Conservation (phyloP, 148 eudicot species). For the Drosera capensis region DNA sequence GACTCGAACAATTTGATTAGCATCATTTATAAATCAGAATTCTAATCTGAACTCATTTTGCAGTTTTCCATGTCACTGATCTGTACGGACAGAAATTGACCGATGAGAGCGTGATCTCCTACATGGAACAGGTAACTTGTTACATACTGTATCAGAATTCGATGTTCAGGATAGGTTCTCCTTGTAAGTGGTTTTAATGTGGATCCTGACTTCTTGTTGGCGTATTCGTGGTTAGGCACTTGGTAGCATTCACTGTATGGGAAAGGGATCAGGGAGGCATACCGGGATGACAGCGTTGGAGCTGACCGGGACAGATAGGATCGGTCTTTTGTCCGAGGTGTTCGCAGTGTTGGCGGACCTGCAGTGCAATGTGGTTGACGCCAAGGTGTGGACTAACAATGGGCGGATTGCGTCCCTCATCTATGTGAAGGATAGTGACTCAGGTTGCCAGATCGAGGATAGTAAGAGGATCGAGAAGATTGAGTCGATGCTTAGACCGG, state of each 20-base stretch:
- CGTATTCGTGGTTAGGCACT: conserved; percentile 35
- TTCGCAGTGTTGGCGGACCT: conserved; percentile 68
- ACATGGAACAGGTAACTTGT: conserved; percentile 66
- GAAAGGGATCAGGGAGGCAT: conserved; percentile 19
- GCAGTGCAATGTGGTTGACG: conserved; percentile 58
- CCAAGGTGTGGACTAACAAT: conserved; percentile 85
- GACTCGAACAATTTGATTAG: neutral
- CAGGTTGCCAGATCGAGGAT: conserved; percentile 60
- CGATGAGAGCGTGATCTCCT: conserved; percentile 59
- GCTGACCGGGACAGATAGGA: conserved; percentile 65
- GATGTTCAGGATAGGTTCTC: too few relatives aligned
- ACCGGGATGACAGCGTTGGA: conserved; percentile 72
- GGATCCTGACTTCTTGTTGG: conserved; percentile 1
- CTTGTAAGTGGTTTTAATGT: neutral
- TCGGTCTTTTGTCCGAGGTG: conserved; percentile 73
- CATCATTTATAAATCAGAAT: neutral
- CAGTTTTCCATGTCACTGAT: conserved; percentile 98
- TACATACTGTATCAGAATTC: neutral
- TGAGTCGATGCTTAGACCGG: conserved; percentile 48
- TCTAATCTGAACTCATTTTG: too few relatives aligned
- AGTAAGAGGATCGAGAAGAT: conserved; percentile 35
- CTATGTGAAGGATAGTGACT: conserved; percentile 51
- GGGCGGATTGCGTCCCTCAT: conserved; percentile 82
- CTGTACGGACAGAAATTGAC: conserved; percentile 60
- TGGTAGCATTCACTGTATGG: conserved; percentile 38